Evolutionary conservation across 2,329 filamentous ascomycete species (phyloP).

Genomic region (Botrytis byssoidea): DNA sequence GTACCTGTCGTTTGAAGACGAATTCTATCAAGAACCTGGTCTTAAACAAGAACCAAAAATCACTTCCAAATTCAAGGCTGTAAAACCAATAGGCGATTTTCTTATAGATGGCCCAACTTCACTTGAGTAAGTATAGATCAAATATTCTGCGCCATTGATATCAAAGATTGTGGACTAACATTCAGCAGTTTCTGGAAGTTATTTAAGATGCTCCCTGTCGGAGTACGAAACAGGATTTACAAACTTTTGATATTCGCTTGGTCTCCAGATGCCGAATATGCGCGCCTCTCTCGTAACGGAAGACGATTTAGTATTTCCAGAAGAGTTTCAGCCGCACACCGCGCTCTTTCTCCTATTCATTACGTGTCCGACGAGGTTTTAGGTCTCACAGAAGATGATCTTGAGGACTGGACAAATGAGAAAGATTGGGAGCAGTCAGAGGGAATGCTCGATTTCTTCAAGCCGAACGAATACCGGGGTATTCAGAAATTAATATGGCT

Average conservation of each 20-base stretch:
- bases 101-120: neutral
- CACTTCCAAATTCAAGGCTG: neutral
- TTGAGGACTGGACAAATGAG: neutral
- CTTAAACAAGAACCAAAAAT: neutral
- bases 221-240: neutral
- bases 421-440: constrained; percentile 1
- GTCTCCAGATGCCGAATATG: constrained; percentile 2
- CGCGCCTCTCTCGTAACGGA: constrained; percentile 4
- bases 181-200: neutral
- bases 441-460: constrained; percentile 4
- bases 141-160: neutral
- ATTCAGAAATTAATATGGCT: neutral
- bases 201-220: neutral
- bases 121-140: neutral
- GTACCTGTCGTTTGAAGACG: neutral
- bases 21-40: constrained; percentile 4
- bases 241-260: constrained; percentile 6
- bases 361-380: constrained; percentile 5
- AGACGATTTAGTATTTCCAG: constrained; percentile 3
- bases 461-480: neutral
- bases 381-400: neutral
- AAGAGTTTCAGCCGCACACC: neutral
- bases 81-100: neutral
- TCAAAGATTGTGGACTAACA: neutral
- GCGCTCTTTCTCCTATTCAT: neutral